Evolutionary conservation across 768 basidiomycete species (phyloP), one percentile per base, ranked within the genome.

Genomic region (Jaapia argillacea): DNA sequence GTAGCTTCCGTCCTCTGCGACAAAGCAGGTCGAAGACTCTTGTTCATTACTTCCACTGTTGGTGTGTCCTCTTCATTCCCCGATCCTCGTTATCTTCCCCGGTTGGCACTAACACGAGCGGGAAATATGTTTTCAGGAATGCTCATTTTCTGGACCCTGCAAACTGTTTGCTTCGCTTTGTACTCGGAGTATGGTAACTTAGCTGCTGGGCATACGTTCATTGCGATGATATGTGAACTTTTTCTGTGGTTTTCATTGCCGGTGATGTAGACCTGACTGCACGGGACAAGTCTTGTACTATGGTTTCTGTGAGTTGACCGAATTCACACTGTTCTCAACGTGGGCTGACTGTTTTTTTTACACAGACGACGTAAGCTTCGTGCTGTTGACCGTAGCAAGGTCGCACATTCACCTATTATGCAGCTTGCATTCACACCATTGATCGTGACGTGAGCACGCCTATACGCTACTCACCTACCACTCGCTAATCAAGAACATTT

Each of bases 1-100:
- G 41, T 59, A 20, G 72, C 73, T 24, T 70, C 68, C 23, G 59
- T 73, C 44, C 57, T 72, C 16, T 72, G 69, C 43, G 75, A 77
- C 48, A 61, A 63, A 28, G 60, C 65, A 33, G 75, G 77, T 14
- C 56, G 77, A 36, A 65, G 75, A 2, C 66, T 61, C 3, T 56
- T 78, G 25, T 76, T 75, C 62, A 58, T 77, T 44, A 63, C 54
- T 6, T 72, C 73, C 7, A 68, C 66, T 5, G 52, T 62, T 44
- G 70, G 70, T 63, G 38, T 21, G 37, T n/a, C n/a, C n/a, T n/a
- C n/a, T n/a, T n/a, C n/a, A n/a, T n/a, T 13, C 13, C 10, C 28
- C 28, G 28, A 33, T 16, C 10, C 16, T 13, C 10, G 10, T 10
- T n/a, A n/a, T n/a, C n/a, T n/a, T n/a, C n/a, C n/a, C n/a, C n/a